Evolutionary conservation across 164 flowering plant genomes (phyloP), one percentile per base, ranked within the genome.

Genomic region (Tetrastigma voinierianum): DNA sequence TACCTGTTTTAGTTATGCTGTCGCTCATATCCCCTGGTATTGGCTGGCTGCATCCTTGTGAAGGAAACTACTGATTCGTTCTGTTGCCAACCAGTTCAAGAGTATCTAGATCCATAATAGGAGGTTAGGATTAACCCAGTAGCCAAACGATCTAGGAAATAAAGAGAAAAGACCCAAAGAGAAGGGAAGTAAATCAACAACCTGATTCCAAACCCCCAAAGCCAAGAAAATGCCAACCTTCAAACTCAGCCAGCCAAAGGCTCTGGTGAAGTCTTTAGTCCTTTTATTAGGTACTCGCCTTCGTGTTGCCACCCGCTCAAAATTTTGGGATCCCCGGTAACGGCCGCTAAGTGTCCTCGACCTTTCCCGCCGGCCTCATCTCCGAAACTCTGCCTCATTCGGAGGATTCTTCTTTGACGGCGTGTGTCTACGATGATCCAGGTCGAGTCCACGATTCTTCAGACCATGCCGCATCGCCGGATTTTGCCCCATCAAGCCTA

Each of bases 281-380:
- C n/a, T n/a, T n/a, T n/a, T n/a, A n/a, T n/a, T n/a, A n/a, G n/a
- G n/a, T n/a, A n/a, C 72, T 95, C 44, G 99, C 98, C 72, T n/a
- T n/a, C n/a, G n/a, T n/a, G 97, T 95, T 59, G 99, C 90, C 73
- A 90, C n/a, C 99, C 65, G 65, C 98, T 58, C 97, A 95, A 66
- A 95, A 95, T 83, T 95, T 91, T 81, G 99, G 99, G 68, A 95
- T 95, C 81, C 87, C 92, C 61, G 99, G 97, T 47, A 95, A 90
- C 75, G 99, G 97, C 71, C 91, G 94, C 20, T 15, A 90, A 97
- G 90, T 78, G 85, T 90, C 72, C 88, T 92, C 68, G 86, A 89
- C 72, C 81, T 95, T 61, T 63, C 84, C 90, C 10, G 12, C 85
- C 44, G 23, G 76, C 40, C 72, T 76, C 45, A 73, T 85, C 77